A percentile compares a stretch with the other conserved stretches of the same genome.
These are phyloP conservation scores for Penicillium canariense DNA, from an alignment of 495 filamentous ascomycete genomes.

Conservation along the genomic window DNA sequence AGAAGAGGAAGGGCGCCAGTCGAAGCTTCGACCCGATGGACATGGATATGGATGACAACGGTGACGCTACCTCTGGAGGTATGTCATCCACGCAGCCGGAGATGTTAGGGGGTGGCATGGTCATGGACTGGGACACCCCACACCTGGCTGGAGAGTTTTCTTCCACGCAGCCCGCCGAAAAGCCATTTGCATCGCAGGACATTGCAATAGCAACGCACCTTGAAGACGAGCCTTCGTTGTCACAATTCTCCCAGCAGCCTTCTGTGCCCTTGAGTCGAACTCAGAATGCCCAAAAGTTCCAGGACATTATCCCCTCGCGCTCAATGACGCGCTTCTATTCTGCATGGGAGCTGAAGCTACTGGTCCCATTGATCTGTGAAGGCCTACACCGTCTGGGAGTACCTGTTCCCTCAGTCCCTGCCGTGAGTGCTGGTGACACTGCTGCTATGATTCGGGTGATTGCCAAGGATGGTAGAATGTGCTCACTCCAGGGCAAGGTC, in stretches of 20 bases:
- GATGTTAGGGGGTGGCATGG: constrained; percentile 60
- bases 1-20: constrained; percentile 38
- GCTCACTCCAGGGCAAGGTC: constrained; percentile 79
- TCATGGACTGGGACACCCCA: constrained; percentile 78
- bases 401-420: constrained; percentile 56
- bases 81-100: constrained; percentile 80
- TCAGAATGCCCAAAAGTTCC: constrained; percentile 82
- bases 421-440: constrained; percentile 43
- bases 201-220: constrained; percentile 57
- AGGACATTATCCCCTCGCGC: constrained; percentile 80
- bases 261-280: constrained; percentile 78
- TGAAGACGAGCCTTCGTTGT: constrained; percentile 85
- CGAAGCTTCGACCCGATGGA: constrained; percentile 49
- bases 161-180: constrained; percentile 48
- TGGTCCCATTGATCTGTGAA: constrained; percentile 76
- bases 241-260: constrained; percentile 82
- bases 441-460: constrained; percentile 65
- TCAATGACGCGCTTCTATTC: constrained; percentile 91
- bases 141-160: constrained; percentile 49
- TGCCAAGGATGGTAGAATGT: constrained; percentile 74
- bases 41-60: constrained; percentile 47
- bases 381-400: constrained; percentile 81
- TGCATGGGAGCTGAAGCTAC: constrained; percentile 67
- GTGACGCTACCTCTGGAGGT: constrained; percentile 32
- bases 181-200: constrained; percentile 31